These are phyloP conservation scores for Lathyrus aphaca DNA, from an alignment of 306 rosid genomes.

Conservation along the genomic window DNA sequence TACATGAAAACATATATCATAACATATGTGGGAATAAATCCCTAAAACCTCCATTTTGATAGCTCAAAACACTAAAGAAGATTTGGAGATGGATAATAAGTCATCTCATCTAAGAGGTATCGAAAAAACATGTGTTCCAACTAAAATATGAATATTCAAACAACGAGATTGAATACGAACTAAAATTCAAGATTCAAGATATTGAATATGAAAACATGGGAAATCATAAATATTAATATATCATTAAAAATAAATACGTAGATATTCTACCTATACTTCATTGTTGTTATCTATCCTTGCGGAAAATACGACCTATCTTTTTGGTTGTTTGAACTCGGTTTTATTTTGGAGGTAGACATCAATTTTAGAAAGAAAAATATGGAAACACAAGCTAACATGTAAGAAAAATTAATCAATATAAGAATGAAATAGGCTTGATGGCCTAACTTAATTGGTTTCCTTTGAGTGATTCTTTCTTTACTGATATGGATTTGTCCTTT, in stretches of 20 bases:
- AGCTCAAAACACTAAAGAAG: too few species aligned
- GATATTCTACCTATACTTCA: neutral
- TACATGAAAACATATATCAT: too few species aligned
- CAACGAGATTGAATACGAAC: too few species aligned
- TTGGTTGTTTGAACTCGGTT: constrained; percentile 3
- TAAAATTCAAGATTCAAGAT: neutral
- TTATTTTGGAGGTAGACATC: constrained; percentile 2
- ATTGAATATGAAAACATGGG: neutral
- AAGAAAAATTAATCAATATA: neutral
- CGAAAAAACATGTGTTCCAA: too few species aligned
- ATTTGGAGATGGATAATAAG: too few species aligned
- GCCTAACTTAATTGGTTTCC: neutral
- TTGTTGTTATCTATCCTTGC: neutral
- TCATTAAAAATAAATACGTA: neutral
- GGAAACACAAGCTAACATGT: constrained; percentile 7
- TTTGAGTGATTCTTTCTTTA: neutral
- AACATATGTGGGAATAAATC: too few species aligned
- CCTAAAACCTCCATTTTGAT: too few species aligned
- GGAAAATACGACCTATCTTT: neutral
- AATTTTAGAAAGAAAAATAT: neutral
- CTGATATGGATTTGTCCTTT: neutral
- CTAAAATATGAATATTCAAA: too few species aligned
- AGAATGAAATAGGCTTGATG: constrained; percentile 15
- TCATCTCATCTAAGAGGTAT: too few species aligned
- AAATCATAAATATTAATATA: neutral